A percentile compares a stretch with the other conserved stretches of the same genome.
phyloP scores from a whole-genome alignment of 495 filamentous ascomycete genomes.

The Hypomontagnella monticulosa region DNA sequence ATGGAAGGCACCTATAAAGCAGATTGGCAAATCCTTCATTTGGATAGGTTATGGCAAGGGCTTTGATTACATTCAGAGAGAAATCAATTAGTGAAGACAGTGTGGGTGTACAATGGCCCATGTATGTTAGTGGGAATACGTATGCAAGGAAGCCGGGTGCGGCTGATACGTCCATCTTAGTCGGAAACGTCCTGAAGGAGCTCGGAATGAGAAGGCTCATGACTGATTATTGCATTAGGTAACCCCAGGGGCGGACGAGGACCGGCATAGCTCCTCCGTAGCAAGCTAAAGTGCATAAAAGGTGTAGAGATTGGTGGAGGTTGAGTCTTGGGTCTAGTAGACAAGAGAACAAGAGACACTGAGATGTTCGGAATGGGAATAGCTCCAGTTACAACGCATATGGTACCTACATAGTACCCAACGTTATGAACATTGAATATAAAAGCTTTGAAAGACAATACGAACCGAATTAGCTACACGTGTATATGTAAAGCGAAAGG shows the following conservation, averaged over 20 bases:
- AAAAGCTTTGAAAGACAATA: too few relatives aligned
- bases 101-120: not conserved
- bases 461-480: too few relatives aligned
- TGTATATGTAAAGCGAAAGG: too few relatives aligned
- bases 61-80: not conserved
- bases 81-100: not conserved
- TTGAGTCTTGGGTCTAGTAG: too few relatives aligned
- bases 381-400: too few relatives aligned
- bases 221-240: not conserved
- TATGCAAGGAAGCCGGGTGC: constrained; percentile 19
- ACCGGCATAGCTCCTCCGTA: not conserved
- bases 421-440: too few relatives aligned
- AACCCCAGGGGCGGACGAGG: not conserved
- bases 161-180: constrained; percentile 20
- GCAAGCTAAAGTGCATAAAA: not conserved
- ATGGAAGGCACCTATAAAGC: not conserved
- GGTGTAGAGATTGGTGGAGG: not conserved
- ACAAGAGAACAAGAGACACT: too few relatives aligned
- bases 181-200: constrained; percentile 20
- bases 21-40: not conserved
- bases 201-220: constrained; percentile 30
- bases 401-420: too few relatives aligned
- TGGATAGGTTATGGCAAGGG: not conserved
- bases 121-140: not conserved
- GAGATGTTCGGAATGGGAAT: too few relatives aligned